phyloP scores from a whole-genome alignment of 2,329 filamentous ascomycete species.

The Sclerotinia minor region DNA sequence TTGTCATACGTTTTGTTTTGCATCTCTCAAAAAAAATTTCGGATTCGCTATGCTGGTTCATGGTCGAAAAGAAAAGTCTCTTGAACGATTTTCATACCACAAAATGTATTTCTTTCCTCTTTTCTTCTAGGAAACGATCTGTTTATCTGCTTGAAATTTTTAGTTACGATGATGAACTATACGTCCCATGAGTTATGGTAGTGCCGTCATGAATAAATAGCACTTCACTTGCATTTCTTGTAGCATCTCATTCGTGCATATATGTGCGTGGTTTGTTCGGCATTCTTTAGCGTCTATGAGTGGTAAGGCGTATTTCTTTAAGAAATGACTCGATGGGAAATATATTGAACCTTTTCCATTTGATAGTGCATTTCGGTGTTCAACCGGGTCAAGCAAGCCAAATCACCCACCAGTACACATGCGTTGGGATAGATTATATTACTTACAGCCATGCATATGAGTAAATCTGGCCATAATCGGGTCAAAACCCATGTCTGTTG shows the following conservation, averaged over 20 bases:
- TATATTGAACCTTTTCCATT: neutral
- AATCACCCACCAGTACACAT: neutral
- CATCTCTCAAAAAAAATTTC: neutral
- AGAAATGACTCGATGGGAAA: neutral
- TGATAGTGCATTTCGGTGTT: neutral
- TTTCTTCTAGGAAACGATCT: neutral
- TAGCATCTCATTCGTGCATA: neutral
- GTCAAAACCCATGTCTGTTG: neutral
- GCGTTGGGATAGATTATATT: neutral
- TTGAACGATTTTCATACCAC: slow-evolving; percentile 7
- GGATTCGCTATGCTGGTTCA: neutral
- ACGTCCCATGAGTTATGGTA: neutral
- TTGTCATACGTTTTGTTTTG: slow-evolving; percentile 3
- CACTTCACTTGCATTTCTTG: neutral
- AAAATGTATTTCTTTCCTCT: neutral
- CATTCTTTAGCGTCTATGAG: slow-evolving; percentile 8
- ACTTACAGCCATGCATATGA: neutral
- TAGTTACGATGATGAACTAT: neutral
- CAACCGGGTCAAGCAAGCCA: neutral
- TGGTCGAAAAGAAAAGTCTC: slow-evolving; percentile 5
- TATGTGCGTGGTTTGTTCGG: neutral
- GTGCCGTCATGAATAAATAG: slow-evolving; percentile 5
- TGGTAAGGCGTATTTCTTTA: neutral
- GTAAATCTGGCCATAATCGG: neutral
- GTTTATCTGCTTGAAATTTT: neutral